Evolutionary conservation across 139 green algal genomes (phyloP).

Genomic region (Gonium pectorale): DNA sequence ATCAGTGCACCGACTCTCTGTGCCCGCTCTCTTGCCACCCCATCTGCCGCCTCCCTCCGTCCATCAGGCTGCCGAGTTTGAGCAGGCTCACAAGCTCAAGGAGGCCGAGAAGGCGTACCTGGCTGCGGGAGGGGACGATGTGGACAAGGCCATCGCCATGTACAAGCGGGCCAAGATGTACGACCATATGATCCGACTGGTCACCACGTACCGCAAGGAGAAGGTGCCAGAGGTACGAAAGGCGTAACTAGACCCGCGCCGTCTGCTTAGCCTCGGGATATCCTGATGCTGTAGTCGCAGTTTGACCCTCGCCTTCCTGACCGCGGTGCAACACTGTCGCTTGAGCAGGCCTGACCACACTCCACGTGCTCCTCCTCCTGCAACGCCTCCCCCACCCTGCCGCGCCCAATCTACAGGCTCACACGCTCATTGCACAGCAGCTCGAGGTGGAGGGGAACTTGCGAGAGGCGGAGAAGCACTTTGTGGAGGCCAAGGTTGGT

Average conservation of each 20-base stretch:
- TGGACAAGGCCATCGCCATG: constrained; percentile 85
- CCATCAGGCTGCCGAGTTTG: constrained; percentile 70
- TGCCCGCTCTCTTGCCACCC: no score
- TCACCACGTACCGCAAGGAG: constrained; percentile 71
- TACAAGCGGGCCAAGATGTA: constrained; percentile 83
- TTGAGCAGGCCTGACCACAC: no score
- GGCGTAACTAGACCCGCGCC: background rate
- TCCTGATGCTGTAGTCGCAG: background rate
- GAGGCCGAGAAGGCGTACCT: constrained; percentile 87
- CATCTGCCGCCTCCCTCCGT: no score
- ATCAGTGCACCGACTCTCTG: no score
- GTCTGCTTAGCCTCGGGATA: background rate
- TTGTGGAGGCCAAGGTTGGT: constrained; percentile 70
- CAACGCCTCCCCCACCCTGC: no score
- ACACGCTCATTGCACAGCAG: constrained; percentile 68
- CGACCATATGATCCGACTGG: constrained; percentile 83
- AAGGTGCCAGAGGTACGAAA: constrained; percentile 62
- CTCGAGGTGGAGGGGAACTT: constrained; percentile 75
- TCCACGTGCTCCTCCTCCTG: no score
- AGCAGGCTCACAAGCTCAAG: constrained; percentile 66
- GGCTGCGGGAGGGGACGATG: constrained; percentile 60
- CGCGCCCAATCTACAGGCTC: no score
- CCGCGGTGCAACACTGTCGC: no score
- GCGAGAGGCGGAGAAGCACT: constrained; percentile 86
- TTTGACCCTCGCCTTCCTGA: no score